phyloP scores from a whole-genome alignment of 2,329 filamentous ascomycete genomes.

The Dissoconium aciculare region DNA sequence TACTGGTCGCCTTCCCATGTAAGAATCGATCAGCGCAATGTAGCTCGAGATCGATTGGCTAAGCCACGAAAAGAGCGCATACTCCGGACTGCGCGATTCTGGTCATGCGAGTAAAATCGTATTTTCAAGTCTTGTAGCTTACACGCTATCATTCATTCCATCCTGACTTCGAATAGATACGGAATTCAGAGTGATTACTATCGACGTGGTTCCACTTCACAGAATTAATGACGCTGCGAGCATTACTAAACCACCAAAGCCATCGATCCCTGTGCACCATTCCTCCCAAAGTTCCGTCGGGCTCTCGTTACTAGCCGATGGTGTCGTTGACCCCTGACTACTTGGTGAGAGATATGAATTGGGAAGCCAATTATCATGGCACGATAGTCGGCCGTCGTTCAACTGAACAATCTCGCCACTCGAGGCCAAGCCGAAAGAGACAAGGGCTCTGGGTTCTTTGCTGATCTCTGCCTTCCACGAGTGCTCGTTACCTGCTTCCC shows the following conservation, averaged over 20 bases:
- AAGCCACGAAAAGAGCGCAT: too few relatives aligned
- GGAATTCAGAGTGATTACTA: too few relatives aligned
- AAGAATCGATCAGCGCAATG: too few relatives aligned
- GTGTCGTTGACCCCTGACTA: constrained; percentile 11
- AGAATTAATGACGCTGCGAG: constrained; percentile 32
- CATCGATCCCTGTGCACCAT: constrained; percentile 34
- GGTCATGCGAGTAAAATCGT: too few relatives aligned
- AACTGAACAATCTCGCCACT: constrained; percentile 4
- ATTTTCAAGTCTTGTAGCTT: too few relatives aligned
- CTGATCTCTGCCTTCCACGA: constrained; percentile 16
- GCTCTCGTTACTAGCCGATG: background rate
- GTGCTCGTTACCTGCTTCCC: constrained; percentile 28
- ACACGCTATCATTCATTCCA: too few relatives aligned
- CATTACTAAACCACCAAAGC: constrained; percentile 32
- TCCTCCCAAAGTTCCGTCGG: constrained; percentile 26
- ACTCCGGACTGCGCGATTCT: too few relatives aligned
- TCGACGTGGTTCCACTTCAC: too few relatives aligned
- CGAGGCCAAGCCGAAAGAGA: constrained; percentile 2
- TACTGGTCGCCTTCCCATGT: too few relatives aligned
- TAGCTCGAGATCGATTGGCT: too few relatives aligned
- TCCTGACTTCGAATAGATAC: too few relatives aligned
- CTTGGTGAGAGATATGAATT: background rate
- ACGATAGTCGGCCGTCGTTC: background rate
- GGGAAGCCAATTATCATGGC: background rate
- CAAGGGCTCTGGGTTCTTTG: background rate